Percentiles rank a stretch among this genome's conserved stretches.
These are phyloP conservation scores for Phoma herbarum DNA, from an alignment of 2,329 filamentous ascomycete species.

Conservation along the genomic window DNA sequence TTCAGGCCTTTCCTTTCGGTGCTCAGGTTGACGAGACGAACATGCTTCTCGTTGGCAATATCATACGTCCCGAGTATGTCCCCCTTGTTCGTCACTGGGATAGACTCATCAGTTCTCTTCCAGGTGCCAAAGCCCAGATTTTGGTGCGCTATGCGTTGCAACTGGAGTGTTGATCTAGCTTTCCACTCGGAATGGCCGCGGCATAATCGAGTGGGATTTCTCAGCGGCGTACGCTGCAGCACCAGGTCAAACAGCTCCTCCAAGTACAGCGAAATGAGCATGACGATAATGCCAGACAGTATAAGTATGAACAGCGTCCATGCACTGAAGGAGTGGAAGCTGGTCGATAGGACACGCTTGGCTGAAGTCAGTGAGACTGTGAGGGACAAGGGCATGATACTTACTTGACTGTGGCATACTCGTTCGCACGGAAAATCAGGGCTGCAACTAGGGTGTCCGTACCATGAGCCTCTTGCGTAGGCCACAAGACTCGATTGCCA, in stretches of 20 bases:
- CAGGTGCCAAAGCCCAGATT: conserved; percentile 27
- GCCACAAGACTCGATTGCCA: background rate
- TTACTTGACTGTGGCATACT: conserved; percentile 1
- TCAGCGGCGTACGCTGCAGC: background rate
- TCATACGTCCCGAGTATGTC: conserved; percentile 18
- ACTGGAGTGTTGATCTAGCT: conserved; percentile 26
- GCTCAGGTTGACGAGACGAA: background rate
- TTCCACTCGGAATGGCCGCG: conserved; percentile 30
- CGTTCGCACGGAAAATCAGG: background rate
- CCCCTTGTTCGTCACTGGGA: conserved; percentile 24
- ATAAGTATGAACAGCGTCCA: conserved; percentile 1
- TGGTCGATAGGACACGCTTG: background rate
- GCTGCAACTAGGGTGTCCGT: background rate
- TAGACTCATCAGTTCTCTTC: conserved; percentile 9
- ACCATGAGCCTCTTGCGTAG: conserved; percentile 2
- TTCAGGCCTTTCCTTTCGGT: background rate
- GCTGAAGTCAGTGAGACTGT: no score
- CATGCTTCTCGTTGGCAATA: conserved; percentile 7
- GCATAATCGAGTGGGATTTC: background rate
- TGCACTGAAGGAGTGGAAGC: conserved; percentile 1
- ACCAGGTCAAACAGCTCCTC: background rate
- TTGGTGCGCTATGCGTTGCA: conserved; percentile 34
- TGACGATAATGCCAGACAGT: background rate
- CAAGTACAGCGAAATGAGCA: background rate
- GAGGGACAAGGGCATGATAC: no score